Evolutionary conservation across 2,329 filamentous ascomycete species (phyloP).

Genomic region (Diaporthe batatas): DNA sequence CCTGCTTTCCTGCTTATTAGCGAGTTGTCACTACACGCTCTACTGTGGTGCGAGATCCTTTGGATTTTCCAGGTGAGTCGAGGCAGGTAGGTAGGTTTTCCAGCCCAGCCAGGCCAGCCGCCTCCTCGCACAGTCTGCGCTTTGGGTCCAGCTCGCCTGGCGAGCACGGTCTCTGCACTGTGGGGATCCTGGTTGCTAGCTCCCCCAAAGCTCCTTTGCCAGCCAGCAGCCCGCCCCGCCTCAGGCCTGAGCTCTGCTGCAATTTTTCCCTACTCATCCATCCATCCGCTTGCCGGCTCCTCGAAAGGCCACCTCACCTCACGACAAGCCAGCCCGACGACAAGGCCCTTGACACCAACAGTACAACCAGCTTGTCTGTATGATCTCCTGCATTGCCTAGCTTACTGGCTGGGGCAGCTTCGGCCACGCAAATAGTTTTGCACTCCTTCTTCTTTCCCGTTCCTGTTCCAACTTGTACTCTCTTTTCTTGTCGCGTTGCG

Average conservation of each 20-base stretch:
- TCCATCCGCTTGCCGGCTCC: conserved; percentile 17
- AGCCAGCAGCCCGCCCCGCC: conserved; percentile 9
- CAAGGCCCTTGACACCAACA: conserved; percentile 2
- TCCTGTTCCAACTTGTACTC: not conserved
- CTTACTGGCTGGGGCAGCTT: not conserved
- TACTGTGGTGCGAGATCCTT: not conserved
- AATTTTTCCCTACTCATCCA: conserved; percentile 37
- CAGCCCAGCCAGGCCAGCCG: not conserved
- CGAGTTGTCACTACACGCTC: not conserved
- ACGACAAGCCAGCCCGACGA: not conserved
- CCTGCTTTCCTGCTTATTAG: not conserved
- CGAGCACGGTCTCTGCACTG: conserved; percentile 1
- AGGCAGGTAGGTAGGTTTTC: conserved; percentile 10
- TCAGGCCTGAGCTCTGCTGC: conserved; percentile 30
- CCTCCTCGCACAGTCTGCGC: not conserved
- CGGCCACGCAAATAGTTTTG: conserved; percentile 39
- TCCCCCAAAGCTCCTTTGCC: conserved; percentile 8
- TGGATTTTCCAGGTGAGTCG: conserved; percentile 4
- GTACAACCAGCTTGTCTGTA: conserved; percentile 4
- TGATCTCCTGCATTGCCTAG: not conserved
- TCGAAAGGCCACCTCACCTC: conserved; percentile 42
- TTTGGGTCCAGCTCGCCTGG: not conserved
- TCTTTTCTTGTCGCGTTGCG: conserved; percentile 3
- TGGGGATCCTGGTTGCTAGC: conserved; percentile 1
- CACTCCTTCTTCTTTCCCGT: conserved; percentile 2